Evolutionary conservation across 2,329 filamentous ascomycete species (phyloP), one percentile per base, ranked within the genome.

Genomic region (Colletotrichum neosansevieriae): DNA sequence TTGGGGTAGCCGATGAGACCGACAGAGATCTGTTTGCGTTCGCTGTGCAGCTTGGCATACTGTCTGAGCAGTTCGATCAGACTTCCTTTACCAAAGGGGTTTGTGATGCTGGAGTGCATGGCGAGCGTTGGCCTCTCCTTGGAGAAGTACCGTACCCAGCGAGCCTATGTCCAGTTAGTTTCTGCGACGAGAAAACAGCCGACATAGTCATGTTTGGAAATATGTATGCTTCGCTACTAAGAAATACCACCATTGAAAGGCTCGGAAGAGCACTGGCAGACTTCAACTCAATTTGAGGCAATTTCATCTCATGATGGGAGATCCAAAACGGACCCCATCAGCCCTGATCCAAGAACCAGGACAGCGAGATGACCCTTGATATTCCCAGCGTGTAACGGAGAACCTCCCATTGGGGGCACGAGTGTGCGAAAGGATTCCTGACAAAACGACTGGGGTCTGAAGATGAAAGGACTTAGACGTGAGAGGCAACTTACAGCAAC

Each of bases 331-430:
- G 92, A 86, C 87, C 85, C 86, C 85, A 84, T 91, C 92, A 90
- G 88, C 86, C 88, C 85, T 81, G 80, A 82, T 86, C 88, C 88
- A 84, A 88, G 88, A 82, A 86, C 85, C 84, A 82, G 83, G 80
- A 85, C 84, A 85, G 86, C 89, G 91, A 92, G 90, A 86, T 83
- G 86, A 85, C 79, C 76, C 78, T 98, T 85, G 80, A 90, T 99
- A 89, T 98, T 91, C 96, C 96, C 98, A 93, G 89, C 92, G 92
- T 94, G 93, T 99, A 99, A 99, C 96, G 97, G 94, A 93, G 88
- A 82, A 82, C 85, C 89, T 90, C 91, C 91, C 93, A 96, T 90
- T 79, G 86, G 21, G 59, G 80, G 78, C 83, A 67, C 80, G 78
- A 85, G 78, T 80, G 82, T 86, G 89, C 83, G 82, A 84, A 77